Conservation (phyloP, 148 eudicot species). For the Euryodendron excelsum region DNA sequence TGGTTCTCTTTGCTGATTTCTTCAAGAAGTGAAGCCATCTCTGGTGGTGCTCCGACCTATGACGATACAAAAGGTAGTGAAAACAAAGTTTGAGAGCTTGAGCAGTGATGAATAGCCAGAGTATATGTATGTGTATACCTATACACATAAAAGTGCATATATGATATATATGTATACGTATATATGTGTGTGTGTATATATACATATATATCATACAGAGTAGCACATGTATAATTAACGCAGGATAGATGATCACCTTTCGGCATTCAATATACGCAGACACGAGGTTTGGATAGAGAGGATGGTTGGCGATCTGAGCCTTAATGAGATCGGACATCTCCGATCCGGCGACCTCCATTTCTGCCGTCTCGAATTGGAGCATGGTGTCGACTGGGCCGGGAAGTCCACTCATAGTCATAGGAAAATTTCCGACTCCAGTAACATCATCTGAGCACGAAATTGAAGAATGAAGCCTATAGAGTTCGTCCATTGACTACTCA, state of each 20-base stretch:
- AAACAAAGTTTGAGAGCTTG: background rate
- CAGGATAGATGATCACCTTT: constrained; percentile 29
- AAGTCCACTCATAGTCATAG: background rate
- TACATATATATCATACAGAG: background rate
- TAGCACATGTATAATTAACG: background rate
- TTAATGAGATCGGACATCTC: constrained; percentile 40
- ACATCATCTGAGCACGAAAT: constrained; percentile 23
- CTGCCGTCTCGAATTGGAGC: constrained; percentile 7
- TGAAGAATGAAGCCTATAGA: constrained; percentile 32
- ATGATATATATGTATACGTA: too few relatives aligned
- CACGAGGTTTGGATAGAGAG: constrained; percentile 40
- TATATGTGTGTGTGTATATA: background rate
- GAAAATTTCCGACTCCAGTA: background rate
- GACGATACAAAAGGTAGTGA: background rate
- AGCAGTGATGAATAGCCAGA: background rate
- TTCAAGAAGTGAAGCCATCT: constrained; percentile 19
- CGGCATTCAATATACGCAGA: constrained; percentile 40
- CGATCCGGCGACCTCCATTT: constrained; percentile 9
- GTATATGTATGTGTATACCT: background rate
- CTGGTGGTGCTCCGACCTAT: constrained; percentile 31
- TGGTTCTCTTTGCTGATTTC: constrained; percentile 14
- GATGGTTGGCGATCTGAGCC: constrained; percentile 49
- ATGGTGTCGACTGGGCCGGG: background rate
- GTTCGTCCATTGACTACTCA: constrained; percentile 28
- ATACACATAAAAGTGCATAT: background rate